Base-by-base conservation (phyloP, 257 asterid genomes). In the Gentiana dahurica region DNA sequence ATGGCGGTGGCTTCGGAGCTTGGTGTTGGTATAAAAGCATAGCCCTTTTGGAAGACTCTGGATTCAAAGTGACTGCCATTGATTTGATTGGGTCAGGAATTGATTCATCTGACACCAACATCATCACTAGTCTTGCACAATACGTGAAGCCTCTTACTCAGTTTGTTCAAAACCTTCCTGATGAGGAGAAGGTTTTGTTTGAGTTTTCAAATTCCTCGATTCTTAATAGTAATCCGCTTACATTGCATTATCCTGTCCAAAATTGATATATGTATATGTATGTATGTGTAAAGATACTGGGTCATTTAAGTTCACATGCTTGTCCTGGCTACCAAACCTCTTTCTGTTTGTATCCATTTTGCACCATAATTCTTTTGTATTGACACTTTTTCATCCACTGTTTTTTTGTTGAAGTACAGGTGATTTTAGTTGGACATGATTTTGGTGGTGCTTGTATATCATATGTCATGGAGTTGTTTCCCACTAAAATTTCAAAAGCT, bases 1-100 rank as follows among this genome's bases (percentile, higher is more conserved):
- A 92, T 63, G 99, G 97, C 65, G 99, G 99, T 71, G 97, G 97
- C 58, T 92, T 85, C 73, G 99, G 99, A 65, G 99, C 99, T 51
- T 92, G 99, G 99, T 92, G 99, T 77, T 92, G 99, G 99, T 92
- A 92, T 72, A 92, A 92, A 73, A 88, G 87, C 69, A 92, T 92
- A 62, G 95, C 99, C 41, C 83, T 88, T 38, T 66, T 92, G 36
- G 97, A 92, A 77, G 95, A 89, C 69, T 65, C 52, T 66, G 97
- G 99, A 59, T 88, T 72, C 73, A 92, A 80, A 76, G 99, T 88
- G 64, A 88, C 99, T 55, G 99, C 99, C 2, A 69, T 92, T 53
- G 97, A 92, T 74, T 76, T 92, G 79, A 83, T 95, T 61, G 99
- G 97, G 68, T 81, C 99, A 52, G 99, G 99, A 51, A 75, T 92